Percentiles rank a stretch among this genome's conserved stretches.
Conservation (phyloP, 495 filamentous ascomycete genomes). For the Aspergillus olivimuriae region DNA sequence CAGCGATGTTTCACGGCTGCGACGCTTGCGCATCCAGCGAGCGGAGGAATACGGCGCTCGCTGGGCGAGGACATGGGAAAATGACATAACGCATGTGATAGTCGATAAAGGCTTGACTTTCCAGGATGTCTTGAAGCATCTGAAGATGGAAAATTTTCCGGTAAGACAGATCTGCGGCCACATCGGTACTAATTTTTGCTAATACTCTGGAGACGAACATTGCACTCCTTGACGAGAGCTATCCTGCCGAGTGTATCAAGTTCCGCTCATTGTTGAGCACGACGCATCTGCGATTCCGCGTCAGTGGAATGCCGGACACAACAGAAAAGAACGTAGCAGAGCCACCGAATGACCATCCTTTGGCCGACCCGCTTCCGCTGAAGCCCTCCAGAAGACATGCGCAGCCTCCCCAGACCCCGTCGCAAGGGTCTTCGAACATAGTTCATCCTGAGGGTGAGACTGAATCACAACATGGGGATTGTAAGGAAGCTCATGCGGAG, state of each 20-base stretch:
- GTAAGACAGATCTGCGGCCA: constrained; percentile 30
- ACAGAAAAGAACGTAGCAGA: constrained; percentile 3
- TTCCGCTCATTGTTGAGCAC: constrained; percentile 53
- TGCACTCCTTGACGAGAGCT: constrained; percentile 67
- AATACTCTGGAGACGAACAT: constrained; percentile 37
- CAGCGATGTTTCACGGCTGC: constrained; percentile 58
- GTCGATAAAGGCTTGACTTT: constrained; percentile 66
- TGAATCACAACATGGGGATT: too few relatives aligned
- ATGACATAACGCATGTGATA: constrained; percentile 64
- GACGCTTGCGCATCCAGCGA: constrained; percentile 66
- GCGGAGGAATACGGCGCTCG: constrained; percentile 69
- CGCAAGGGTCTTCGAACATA: constrained; percentile 6
- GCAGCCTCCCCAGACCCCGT: constrained; percentile 13
- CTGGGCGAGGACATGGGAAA: constrained; percentile 51
- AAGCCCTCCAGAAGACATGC: constrained; percentile 22
- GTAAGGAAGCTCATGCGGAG: neutral
- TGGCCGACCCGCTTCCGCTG: constrained; percentile 16
- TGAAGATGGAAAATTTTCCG: constrained; percentile 46
- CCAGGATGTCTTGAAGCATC: constrained; percentile 54
- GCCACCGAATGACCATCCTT: neutral
- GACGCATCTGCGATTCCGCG: constrained; percentile 51
- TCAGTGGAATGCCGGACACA: constrained; percentile 34
- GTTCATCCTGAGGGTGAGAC: too few relatives aligned
- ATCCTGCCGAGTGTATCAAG: constrained; percentile 71
- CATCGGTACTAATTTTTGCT: constrained; percentile 17